phyloP scores from a whole-genome alignment of 768 basidiomycete species.

The Mycena leptocephala region DNA sequence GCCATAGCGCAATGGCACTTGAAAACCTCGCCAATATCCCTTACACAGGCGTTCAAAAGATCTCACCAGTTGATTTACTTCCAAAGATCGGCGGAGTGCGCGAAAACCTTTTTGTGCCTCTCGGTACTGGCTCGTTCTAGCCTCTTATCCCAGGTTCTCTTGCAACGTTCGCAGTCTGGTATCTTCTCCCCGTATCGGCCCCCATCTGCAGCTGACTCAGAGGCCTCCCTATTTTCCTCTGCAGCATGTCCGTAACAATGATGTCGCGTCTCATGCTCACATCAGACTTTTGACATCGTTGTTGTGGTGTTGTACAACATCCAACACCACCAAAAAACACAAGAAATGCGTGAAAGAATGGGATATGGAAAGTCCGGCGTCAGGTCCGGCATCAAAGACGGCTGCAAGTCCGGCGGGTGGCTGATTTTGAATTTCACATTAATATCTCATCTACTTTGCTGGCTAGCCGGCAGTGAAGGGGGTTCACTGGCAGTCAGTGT shows the following conservation, averaged over 20 bases:
- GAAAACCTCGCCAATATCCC: constrained; percentile 12
- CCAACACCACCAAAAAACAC: no score
- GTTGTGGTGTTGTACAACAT: no score
- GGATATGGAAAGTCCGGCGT: background rate
- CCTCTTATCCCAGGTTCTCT: constrained; percentile 19
- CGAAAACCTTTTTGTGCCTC: no score
- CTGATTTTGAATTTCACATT: no score
- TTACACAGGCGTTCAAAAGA: background rate
- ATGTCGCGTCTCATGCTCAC: constrained; percentile 56
- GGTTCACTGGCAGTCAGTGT: no score
- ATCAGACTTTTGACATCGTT: no score
- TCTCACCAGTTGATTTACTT: background rate
- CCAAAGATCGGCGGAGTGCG: constrained; percentile 20
- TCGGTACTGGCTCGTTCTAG: background rate
- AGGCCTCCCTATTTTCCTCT: background rate
- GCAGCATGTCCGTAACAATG: constrained; percentile 46
- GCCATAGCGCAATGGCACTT: constrained; percentile 9
- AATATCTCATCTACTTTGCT: no score
- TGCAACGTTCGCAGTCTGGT: constrained; percentile 24
- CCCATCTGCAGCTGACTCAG: background rate
- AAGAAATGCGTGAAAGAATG: background rate
- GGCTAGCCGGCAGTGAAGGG: no score
- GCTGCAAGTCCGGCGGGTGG: no score
- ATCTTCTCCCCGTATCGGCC: background rate
- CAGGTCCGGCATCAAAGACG: no score